These are phyloP conservation scores for Neocucurbitaria cava DNA, from an alignment of 2,329 filamentous ascomycete genomes.

Conservation along the genomic window DNA sequence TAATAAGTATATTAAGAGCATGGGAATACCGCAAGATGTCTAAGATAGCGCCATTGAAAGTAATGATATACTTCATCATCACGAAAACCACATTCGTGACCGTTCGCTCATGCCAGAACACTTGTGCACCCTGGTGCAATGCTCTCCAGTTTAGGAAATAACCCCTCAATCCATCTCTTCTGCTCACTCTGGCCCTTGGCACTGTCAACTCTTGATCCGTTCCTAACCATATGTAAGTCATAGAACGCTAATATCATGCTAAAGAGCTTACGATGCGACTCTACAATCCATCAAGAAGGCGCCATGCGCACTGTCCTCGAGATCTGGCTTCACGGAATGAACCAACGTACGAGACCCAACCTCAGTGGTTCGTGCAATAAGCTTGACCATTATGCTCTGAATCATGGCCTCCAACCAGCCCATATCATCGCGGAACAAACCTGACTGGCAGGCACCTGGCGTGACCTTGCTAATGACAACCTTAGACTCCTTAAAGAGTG, in stretches of 20 bases:
- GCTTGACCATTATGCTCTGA: neutral
- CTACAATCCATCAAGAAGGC: conserved; percentile 27
- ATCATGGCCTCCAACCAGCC: conserved; percentile 4
- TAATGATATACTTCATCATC: no score
- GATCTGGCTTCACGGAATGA: conserved; percentile 18
- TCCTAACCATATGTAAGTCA: neutral
- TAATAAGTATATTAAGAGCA: no score
- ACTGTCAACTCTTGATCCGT: neutral
- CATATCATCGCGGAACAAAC: conserved; percentile 33
- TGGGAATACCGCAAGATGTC: no score
- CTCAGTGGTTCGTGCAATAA: conserved; percentile 29
- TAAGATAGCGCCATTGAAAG: no score
- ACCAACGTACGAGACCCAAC: conserved; percentile 29
- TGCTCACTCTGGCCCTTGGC: neutral
- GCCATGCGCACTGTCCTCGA: conserved; percentile 26
- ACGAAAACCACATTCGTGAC: neutral
- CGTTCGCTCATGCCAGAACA: neutral
- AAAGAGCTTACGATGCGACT: conserved; percentile 1
- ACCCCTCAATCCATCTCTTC: neutral
- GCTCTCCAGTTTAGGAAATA: neutral
- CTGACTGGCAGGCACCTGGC: conserved; percentile 36
- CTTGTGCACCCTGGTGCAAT: neutral
- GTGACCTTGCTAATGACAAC: conserved; percentile 38
- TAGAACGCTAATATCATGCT: neutral
- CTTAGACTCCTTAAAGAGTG: conserved; percentile 24